A percentile compares a stretch with the other conserved stretches of the same genome.
Evolutionary conservation across 352 stramenopile genomes (phyloP).

Genomic region (Pythium monospermum): DNA sequence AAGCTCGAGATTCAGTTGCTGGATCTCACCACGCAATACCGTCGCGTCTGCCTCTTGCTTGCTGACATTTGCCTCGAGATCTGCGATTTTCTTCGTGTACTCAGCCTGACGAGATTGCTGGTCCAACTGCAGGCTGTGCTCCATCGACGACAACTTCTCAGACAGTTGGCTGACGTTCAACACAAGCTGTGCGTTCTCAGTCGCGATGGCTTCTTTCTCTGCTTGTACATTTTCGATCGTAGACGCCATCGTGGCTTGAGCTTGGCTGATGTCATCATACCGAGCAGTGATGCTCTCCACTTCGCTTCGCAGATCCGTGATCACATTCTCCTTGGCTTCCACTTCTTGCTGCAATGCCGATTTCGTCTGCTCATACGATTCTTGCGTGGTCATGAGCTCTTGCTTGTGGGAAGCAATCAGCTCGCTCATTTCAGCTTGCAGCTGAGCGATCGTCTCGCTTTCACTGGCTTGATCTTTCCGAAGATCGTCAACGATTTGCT

Average conservation of each 20-base stretch:
- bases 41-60: neutral
- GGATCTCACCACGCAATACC: neutral
- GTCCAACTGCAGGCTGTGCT: neutral
- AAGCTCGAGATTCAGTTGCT: conserved; percentile 4
- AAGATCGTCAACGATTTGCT: neutral
- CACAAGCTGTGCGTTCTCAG: neutral
- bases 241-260: neutral
- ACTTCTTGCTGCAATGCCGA: neutral
- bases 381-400: neutral
- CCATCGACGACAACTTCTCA: neutral
- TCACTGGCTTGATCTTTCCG: neutral
- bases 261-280: neutral
- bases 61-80: neutral
- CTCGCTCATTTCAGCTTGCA: neutral
- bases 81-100: neutral
- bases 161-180: neutral
- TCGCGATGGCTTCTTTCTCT: neutral
- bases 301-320: neutral
- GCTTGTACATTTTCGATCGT: neutral
- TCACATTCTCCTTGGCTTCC: neutral
- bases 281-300: neutral
- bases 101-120: neutral
- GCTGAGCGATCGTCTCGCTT: neutral
- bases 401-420: neutral
- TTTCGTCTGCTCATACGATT: neutral